A percentile compares a stretch with the other conserved stretches of the same genome.
These are phyloP conservation scores for Phytophthora pisi DNA, from an alignment of 352 stramenopile genomes.

Conservation along the genomic window DNA sequence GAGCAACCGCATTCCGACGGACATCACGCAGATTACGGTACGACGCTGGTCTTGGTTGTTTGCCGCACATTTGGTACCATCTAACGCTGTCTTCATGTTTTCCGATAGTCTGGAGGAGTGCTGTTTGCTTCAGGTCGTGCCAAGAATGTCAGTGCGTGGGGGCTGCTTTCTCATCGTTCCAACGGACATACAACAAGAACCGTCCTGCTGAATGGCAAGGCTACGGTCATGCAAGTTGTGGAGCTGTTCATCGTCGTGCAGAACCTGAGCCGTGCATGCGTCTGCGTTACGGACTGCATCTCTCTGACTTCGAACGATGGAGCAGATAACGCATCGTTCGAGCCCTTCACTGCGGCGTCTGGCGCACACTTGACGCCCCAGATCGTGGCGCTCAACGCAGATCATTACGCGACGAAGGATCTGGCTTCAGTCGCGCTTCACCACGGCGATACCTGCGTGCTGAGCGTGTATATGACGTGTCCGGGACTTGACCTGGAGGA, in stretches of 20 bases:
- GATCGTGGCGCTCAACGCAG: slow-evolving; percentile 44
- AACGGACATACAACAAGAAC: slow-evolving; percentile 65
- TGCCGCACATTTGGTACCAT: neutral
- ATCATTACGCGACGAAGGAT: slow-evolving; percentile 27
- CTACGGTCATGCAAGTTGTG: slow-evolving; percentile 59
- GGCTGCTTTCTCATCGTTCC: slow-evolving; percentile 50
- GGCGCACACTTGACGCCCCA: slow-evolving; percentile 51
- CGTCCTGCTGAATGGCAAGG: slow-evolving; percentile 48
- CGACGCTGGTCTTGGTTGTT: slow-evolving; percentile 8
- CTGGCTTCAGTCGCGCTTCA: slow-evolving; percentile 37
- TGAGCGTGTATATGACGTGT: slow-evolving; percentile 62
- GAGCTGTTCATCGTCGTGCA: slow-evolving; percentile 64
- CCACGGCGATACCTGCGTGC: slow-evolving; percentile 52
- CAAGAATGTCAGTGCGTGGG: slow-evolving; percentile 43
- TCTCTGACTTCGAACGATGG: slow-evolving; percentile 13
- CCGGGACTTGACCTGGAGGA: slow-evolving; percentile 56
- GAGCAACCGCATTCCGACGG: slow-evolving; percentile 42
- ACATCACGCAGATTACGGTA: slow-evolving; percentile 41
- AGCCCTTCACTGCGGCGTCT: slow-evolving; percentile 42
- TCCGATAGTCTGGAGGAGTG: slow-evolving; percentile 23
- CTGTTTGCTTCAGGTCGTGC: slow-evolving; percentile 42
- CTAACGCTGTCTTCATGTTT: neutral
- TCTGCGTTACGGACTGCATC: slow-evolving; percentile 48
- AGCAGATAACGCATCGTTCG: slow-evolving; percentile 19
- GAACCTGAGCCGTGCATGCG: slow-evolving; percentile 35